These are phyloP conservation scores for Kodamaea restingae DNA, from an alignment of 805 yeast genomes.

Conservation along the genomic window DNA sequence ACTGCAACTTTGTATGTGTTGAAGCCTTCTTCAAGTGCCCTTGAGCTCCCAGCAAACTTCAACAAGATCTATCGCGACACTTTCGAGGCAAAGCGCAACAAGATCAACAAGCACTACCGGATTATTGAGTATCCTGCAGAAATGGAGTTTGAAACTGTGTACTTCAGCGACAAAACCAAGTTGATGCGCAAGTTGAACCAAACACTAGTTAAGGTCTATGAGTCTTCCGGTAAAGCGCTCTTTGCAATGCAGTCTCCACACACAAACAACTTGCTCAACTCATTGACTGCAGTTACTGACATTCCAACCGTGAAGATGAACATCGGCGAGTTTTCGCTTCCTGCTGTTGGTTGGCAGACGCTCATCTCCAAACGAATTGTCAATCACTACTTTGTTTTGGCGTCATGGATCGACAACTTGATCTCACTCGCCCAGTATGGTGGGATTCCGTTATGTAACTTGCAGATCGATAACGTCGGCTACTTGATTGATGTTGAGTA, in stretches of 20 bases:
- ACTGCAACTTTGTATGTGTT: conserved; percentile 51
- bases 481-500: conserved; percentile 81
- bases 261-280: conserved; percentile 41
- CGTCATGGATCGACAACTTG: conserved; percentile 68
- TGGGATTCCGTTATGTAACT: conserved; percentile 81
- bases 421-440: conserved; percentile 65
- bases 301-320: conserved; percentile 64
- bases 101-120: conserved; percentile 37
- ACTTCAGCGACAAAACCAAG: conserved; percentile 51
- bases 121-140: conserved; percentile 51
- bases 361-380: conserved; percentile 59
- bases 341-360: conserved; percentile 80
- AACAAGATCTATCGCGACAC: conserved; percentile 54
- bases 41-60: conserved; percentile 54
- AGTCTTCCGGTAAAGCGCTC: conserved; percentile 55
- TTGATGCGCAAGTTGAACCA: conserved; percentile 58
- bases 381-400: conserved; percentile 68
- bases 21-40: conserved; percentile 69
- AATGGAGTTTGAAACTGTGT: conserved; percentile 51
- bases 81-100: conserved; percentile 44
- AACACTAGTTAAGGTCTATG: conserved; percentile 51
- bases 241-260: conserved; percentile 74
- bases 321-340: conserved; percentile 54
- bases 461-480: conserved; percentile 71
- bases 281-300: conserved; percentile 45